Evolutionary conservation across 2,329 filamentous ascomycete genomes (phyloP).

Genomic region (Fusarium austroafricanum): DNA sequence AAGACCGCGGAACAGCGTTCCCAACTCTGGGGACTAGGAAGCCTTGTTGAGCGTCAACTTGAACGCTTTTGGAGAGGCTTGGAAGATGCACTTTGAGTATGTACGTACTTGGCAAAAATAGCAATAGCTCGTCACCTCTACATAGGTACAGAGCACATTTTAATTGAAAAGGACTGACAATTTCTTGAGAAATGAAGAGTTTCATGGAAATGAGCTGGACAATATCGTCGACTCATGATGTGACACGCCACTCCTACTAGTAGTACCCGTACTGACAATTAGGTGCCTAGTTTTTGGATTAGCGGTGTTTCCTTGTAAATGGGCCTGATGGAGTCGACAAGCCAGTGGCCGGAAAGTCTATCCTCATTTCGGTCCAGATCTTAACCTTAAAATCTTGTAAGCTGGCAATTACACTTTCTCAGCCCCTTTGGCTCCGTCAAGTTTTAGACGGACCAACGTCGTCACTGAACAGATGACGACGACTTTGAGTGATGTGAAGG

Average conservation of each 20-base stretch:
- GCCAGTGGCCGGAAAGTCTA: slow-evolving; percentile 11
- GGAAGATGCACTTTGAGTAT: slow-evolving; percentile 36
- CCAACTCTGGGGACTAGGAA: background rate
- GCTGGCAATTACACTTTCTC: slow-evolving; percentile 7
- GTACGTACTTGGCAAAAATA: slow-evolving; percentile 40
- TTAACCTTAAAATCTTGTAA: slow-evolving; percentile 23
- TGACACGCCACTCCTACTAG: slow-evolving; percentile 5
- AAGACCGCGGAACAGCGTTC: slow-evolving; percentile 6
- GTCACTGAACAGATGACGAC: slow-evolving; percentile 6
- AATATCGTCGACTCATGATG: slow-evolving; percentile 10
- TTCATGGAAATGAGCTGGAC: slow-evolving; percentile 1
- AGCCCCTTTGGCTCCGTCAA: slow-evolving; percentile 8
- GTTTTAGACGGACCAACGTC: slow-evolving; percentile 3
- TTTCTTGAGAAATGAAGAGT: slow-evolving; percentile 28
- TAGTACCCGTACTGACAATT: slow-evolving; percentile 7
- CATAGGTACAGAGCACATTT: slow-evolving; percentile 34
- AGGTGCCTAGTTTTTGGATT: background rate
- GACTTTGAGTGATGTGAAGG: background rate
- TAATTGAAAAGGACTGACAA: slow-evolving; percentile 34
- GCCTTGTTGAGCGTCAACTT: background rate
- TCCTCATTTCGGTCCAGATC: slow-evolving; percentile 22
- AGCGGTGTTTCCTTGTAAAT: background rate
- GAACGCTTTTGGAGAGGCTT: slow-evolving; percentile 8
- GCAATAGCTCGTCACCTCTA: slow-evolving; percentile 34
- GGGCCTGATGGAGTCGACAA: background rate